phyloP scores from a whole-genome alignment of 2,329 filamentous ascomycete genomes.

The Botrytis squamosa region DNA sequence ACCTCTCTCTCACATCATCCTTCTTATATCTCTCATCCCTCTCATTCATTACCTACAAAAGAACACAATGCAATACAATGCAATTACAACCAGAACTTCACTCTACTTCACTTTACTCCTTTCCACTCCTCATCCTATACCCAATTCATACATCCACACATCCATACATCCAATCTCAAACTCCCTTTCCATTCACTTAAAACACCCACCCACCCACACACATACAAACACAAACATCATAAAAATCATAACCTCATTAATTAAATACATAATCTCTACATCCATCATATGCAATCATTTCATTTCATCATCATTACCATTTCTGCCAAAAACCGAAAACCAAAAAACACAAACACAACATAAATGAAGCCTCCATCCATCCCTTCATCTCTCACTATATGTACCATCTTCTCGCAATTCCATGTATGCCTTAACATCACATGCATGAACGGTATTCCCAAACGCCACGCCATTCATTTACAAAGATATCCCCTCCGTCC shows the following conservation, averaged over 20 bases:
- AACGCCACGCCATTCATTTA: constrained; percentile 6
- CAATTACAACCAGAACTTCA: no score
- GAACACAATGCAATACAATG: no score
- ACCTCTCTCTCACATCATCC: no score
- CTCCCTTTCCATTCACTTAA: background rate
- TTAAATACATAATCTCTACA: background rate
- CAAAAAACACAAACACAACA: background rate
- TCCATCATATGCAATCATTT: background rate
- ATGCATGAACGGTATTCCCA: background rate
- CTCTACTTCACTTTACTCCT: no score
- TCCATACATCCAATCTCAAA: background rate
- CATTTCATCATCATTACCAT: background rate
- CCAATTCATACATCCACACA: no score
- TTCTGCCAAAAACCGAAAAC: background rate
- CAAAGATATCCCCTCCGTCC: background rate
- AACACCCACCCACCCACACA: no score
- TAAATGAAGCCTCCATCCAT: background rate
- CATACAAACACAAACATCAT: background rate
- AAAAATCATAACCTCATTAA: constrained; percentile 4
- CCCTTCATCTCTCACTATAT: background rate
- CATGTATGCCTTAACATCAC: background rate
- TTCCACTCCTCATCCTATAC: background rate
- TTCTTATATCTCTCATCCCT: no score
- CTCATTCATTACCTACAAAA: no score
- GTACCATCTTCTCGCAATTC: background rate